Base-by-base conservation (phyloP, 768 basidiomycete species). In the Leccinum incarnatum region DNA sequence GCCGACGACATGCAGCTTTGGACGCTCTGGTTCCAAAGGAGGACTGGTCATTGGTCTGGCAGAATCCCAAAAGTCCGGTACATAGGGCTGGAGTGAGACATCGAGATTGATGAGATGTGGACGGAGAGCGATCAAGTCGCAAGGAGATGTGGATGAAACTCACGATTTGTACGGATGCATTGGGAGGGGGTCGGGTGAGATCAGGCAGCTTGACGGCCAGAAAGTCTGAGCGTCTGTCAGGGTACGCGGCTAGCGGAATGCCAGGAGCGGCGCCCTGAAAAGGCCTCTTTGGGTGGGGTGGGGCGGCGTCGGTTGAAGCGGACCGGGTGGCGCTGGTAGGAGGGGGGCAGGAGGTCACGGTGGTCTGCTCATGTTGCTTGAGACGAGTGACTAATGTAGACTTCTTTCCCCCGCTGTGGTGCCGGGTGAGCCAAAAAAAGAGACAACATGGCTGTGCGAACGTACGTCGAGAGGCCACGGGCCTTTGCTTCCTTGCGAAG, bases 131-230 rank as follows among this genome's bases (percentile, higher is more conserved):
- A 64, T 62, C 19, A 48, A 40, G 53, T 25, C 57, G 21, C 58
- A 49, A 54, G 23, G 52, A 17, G 53, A 49, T 34, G 52, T 57
- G 51, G 54, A 56, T 29, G 51, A 52, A 34, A 64, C 87, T 58
- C 66, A 92, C 90, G 54, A 88, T 80, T 72, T 86, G 83, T 29
- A 83, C 76, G 21, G 78, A 78, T 5, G 70, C 62, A 53, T 77
- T 76, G 2, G 77, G 75, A 30, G 69, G 71, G 8, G 78, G 78
- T 23, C 73, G 71, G 21, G 81, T 76, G 15, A 82, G 67, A 61
- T 87, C 79, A 21, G 91, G 91, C 46, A 93, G 67, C 51, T 73
- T 76, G 64, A 88, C 70, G 60, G 79, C 77, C 62, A 83, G 67
- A 56, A 78, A 79, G 21, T 69, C 69, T 7, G 75, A 58, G 12